Base-by-base conservation (phyloP, 1,284 basidiomycete species). In the Ganoderma sinense region DNA sequence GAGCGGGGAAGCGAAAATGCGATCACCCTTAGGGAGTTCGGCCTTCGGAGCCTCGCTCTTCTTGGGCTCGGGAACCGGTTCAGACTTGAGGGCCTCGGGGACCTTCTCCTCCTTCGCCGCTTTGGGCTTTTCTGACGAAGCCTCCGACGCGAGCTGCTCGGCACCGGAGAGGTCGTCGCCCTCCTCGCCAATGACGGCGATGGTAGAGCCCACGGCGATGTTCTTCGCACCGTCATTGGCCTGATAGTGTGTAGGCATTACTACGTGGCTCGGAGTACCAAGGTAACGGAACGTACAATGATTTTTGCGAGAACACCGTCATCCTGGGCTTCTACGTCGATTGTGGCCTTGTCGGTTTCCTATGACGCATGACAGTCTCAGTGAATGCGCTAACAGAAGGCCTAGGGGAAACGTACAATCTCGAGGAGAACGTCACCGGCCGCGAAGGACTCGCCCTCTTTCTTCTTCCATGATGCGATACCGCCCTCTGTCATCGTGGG, bases 401-500 rank as follows among this genome's bases (percentile, higher is more conserved):
- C 18, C 31, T 10, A 39, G 10, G 23, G 41, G 16, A 45, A 65
- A 77, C 92, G 79, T 74, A 97, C 96, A 79, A 99, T 96, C 82
- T 97, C 96, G 64, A 97, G 89, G 63, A 97, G 84, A 71, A 99
- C 97, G 77, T 99, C 97, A 56, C 97, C 97, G 7, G 93, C 89
- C 11, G 91, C 77, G 82, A 97, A 99, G 7, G 90, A 72, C 77
- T 99, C 97, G 70, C 98, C 98, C 82, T 98, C 96, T 83, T 94
- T 92, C 86, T 96, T 94, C 88, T 98, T 99, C 98, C 98, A 99
- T 58, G 88, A 87, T 63, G 97, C 94, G 81, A 99, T 98, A 75
- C 97, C 98, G 75, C 98, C 98, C 86, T 99, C 97, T 14, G 96
- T 97, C 97, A 99, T 99, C 72, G 97, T 99, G 63, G 97, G 97